Conservation (phyloP, 768 basidiomycete species). For the Agaricus subrufescens region DNA sequence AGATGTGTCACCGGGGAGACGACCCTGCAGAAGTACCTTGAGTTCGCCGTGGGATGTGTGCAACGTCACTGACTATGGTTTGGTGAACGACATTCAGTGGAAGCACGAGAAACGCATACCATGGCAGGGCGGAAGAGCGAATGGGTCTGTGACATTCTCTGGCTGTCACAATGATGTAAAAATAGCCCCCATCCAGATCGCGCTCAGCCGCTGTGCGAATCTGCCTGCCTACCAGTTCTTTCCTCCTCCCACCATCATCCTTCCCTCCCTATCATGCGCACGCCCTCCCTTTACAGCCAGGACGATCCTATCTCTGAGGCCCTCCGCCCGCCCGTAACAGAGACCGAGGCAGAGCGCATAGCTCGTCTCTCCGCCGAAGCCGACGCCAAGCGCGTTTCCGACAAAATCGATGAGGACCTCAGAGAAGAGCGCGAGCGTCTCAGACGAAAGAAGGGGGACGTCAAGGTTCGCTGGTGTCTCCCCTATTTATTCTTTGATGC, state of each 20-base stretch:
- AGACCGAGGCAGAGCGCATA: slow-evolving; percentile 62
- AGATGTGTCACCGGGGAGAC: slow-evolving; percentile 2
- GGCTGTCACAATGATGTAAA: slow-evolving; percentile 16
- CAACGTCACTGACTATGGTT: slow-evolving; percentile 80
- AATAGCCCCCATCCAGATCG: slow-evolving; percentile 8
- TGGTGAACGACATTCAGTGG: neutral
- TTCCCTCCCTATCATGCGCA: slow-evolving; percentile 37
- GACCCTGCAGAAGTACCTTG: slow-evolving; percentile 51
- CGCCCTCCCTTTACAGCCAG: slow-evolving; percentile 68
- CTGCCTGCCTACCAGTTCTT: slow-evolving; percentile 15
- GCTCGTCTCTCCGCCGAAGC: slow-evolving; percentile 60
- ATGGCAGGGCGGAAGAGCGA: slow-evolving; percentile 15
- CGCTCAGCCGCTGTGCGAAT: neutral
- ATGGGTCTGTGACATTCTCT: slow-evolving; percentile 9
- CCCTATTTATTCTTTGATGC: slow-evolving; percentile 12
- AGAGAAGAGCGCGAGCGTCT: slow-evolving; percentile 62
- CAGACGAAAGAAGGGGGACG: slow-evolving; percentile 66
- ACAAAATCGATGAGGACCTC: slow-evolving; percentile 79
- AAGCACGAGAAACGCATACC: slow-evolving; percentile 21
- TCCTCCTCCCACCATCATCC: slow-evolving; percentile 27
- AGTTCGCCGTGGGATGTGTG: slow-evolving; percentile 94
- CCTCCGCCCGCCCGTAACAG: slow-evolving; percentile 57
- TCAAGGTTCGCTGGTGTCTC: slow-evolving; percentile 43
- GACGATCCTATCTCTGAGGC: slow-evolving; percentile 74
- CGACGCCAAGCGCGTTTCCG: slow-evolving; percentile 72